Evolutionary conservation across 148 eudicot genomes (phyloP), one percentile per base, ranked within the genome.

Genomic region (Suaeda aralocaspica): DNA sequence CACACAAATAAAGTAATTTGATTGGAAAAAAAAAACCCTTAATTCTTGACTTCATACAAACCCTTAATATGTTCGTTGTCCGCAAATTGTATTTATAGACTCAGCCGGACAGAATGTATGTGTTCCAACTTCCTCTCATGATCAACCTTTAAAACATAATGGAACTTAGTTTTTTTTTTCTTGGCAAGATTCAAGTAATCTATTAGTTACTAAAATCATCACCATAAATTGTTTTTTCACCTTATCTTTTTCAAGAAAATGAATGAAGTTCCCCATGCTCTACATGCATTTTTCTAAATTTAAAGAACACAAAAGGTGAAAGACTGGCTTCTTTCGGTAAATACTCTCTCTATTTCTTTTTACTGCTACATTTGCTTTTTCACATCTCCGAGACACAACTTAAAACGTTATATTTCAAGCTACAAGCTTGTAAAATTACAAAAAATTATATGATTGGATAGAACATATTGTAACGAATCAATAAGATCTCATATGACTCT

Each of bases 231-330:
- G 9, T 9, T 60, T 33, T 24, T 14, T 48, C 21, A 66, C 24
- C 7, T 22, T 21, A 25, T 42, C 52, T 24, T 14, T 64, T 22
- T 22, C 31, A 36, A 64, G 49, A 44, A 64, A 64, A 41, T 51
- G 52, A 64, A 41, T 51, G 52, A 64, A 42, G 68, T 1, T 64
- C 31, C n/a, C 52, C 29, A 41, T 64, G 68, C 1, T 42, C 24
- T 7, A 64, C 68, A 42, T 7, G 44, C 68, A 42, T 6, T 10
- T 44, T 44, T 44, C 14, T 44, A 7, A 44, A 60, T 34, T 33
- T 60, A 44, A 19, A 60, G 56, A 16, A 66, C 56, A 66, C 39
- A 39, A 6, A 66, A 15, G 46, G 10, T 24, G 19, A 45, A 4
- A 66, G 69, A 29, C 44, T n/a, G 1, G 34, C 34, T 10, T 66